A percentile compares a stretch with the other conserved stretches of the same genome.
These are phyloP conservation scores for Silene conica DNA, from an alignment of 148 eudicot genomes.

Conservation along the genomic window DNA sequence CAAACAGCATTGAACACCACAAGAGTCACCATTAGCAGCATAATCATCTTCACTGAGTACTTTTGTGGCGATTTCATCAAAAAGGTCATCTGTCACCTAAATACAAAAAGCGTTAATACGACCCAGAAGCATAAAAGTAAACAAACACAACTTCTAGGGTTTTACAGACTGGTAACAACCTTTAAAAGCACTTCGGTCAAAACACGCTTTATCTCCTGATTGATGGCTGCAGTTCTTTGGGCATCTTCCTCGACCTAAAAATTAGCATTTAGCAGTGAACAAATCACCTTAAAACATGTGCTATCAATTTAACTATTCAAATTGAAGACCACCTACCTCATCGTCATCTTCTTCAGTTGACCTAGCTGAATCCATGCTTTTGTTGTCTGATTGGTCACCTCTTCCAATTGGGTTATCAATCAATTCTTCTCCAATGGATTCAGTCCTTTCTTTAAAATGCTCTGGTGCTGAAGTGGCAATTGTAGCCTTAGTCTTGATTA, in stretches of 20 bases:
- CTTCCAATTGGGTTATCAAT: slow-evolving; percentile 45
- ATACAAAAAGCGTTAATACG: slow-evolving; percentile 25
- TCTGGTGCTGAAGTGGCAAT: slow-evolving; percentile 54
- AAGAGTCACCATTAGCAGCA: slow-evolving; percentile 46
- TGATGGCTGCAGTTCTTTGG: slow-evolving; percentile 74
- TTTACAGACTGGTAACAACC: slow-evolving; percentile 34
- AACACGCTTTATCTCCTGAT: slow-evolving; percentile 92
- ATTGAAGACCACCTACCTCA: slow-evolving; percentile 28
- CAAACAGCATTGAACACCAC: slow-evolving; percentile 6
- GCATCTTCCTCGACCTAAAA: slow-evolving; percentile 74
- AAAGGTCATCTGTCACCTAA: slow-evolving; percentile 93
- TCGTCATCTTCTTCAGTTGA: slow-evolving; percentile 85
- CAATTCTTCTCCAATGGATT: slow-evolving; percentile 61
- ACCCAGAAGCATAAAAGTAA: slow-evolving; percentile 1
- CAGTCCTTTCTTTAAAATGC: slow-evolving; percentile 40
- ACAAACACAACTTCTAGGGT: slow-evolving; percentile 2
- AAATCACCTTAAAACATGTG: neutral
- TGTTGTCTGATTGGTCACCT: slow-evolving; percentile 71
- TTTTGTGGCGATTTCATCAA: slow-evolving; percentile 86
- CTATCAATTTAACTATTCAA: slow-evolving; percentile 5
- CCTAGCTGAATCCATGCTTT: slow-evolving; percentile 71
- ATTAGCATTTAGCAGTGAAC: slow-evolving; percentile 7
- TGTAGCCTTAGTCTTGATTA: slow-evolving; percentile 77
- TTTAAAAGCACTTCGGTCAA: slow-evolving; percentile 91
- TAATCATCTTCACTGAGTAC: slow-evolving; percentile 74